Evolutionary conservation across 2,329 filamentous ascomycete genomes (phyloP).

Genomic region (Tolypocladium nubicola): DNA sequence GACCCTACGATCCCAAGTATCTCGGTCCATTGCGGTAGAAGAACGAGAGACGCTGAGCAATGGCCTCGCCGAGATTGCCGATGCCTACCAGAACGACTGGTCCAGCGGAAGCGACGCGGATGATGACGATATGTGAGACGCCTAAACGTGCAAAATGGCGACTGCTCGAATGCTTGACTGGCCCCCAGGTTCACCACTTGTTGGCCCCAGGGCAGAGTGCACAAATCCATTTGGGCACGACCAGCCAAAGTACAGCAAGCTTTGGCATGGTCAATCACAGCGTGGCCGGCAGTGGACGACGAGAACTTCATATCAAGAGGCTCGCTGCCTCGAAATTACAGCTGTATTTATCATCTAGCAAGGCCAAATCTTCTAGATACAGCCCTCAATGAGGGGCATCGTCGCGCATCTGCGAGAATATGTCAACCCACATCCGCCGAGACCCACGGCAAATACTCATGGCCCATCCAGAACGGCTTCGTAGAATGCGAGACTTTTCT

Average conservation of each 20-base stretch:
- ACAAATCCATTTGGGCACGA: not conserved
- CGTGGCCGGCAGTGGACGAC: not conserved
- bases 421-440: not conserved
- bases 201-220: not conserved
- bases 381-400: constrained; percentile 8
- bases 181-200: not conserved
- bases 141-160: not conserved
- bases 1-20: constrained; percentile 51
- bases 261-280: not conserved
- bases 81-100: constrained; percentile 86
- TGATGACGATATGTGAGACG: constrained; percentile 45
- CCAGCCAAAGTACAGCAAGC: not conserved
- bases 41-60: constrained; percentile 80
- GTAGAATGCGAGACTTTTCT: not conserved
- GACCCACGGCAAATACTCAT: not conserved
- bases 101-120: constrained; percentile 63
- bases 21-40: constrained; percentile 55
- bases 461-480: not conserved
- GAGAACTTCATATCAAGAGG: not conserved
- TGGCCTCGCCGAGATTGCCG: constrained; percentile 69
- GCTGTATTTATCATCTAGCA: constrained; percentile 21
- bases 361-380: constrained; percentile 16
- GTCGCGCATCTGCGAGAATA: constrained; percentile 7
- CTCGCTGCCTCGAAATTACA: constrained; percentile 4
- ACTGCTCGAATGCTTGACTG: not conserved